Evolutionary conservation across 1,284 basidiomycete genomes (phyloP).

Genomic region (Calocybe gambosa): DNA sequence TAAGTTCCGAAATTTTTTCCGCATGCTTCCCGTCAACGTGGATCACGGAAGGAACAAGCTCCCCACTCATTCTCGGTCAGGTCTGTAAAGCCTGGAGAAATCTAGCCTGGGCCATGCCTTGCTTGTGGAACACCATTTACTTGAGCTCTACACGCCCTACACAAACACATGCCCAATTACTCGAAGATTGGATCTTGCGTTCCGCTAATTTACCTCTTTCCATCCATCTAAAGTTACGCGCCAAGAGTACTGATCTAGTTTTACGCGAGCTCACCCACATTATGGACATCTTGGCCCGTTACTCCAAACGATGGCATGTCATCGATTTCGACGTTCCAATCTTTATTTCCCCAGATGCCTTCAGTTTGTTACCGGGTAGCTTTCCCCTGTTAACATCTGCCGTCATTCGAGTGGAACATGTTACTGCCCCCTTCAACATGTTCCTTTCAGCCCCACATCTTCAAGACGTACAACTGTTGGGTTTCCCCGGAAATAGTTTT

Average conservation of each 20-base stretch:
- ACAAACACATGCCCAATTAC: constrained; percentile 9
- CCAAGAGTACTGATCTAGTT: constrained; percentile 2
- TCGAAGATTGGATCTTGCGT: constrained; percentile 16
- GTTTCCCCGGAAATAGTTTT: constrained; percentile 11
- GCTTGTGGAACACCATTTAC: constrained; percentile 16
- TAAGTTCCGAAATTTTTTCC: constrained; percentile 18
- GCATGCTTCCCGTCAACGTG: constrained; percentile 10
- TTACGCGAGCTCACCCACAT: constrained; percentile 10
- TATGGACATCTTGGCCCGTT: constrained; percentile 15
- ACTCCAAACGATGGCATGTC: constrained; percentile 13
- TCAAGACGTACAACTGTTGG: constrained; percentile 10
- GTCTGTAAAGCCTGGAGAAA: constrained; percentile 18
- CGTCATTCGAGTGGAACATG: constrained; percentile 7
- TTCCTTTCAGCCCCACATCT: constrained; percentile 13
- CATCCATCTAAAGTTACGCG: constrained; percentile 10
- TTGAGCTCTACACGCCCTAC: constrained; percentile 10
- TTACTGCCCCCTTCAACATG: constrained; percentile 9
- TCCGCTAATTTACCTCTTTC: constrained; percentile 13
- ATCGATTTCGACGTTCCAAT: constrained; percentile 16
- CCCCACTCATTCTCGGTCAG: constrained; percentile 14
- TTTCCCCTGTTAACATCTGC: constrained; percentile 13
- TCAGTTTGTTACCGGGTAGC: constrained; percentile 6
- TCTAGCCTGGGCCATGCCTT: constrained; percentile 18
- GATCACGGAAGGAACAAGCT: constrained; percentile 1
- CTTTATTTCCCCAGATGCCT: constrained; percentile 12